Conservation (phyloP, 2,329 filamentous ascomycete genomes). For the Orbilia brochopaga region DNA sequence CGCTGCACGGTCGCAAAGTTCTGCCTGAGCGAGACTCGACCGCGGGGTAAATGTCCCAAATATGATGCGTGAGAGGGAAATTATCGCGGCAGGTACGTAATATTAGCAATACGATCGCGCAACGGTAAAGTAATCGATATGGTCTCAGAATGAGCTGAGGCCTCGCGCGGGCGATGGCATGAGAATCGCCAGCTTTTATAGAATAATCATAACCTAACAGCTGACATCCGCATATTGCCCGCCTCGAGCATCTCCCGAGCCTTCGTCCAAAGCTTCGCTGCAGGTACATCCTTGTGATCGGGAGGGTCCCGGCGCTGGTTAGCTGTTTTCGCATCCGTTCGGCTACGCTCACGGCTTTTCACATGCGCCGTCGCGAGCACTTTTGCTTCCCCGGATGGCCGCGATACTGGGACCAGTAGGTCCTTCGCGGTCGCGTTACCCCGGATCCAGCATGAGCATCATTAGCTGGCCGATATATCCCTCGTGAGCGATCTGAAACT, state of each 20-base stretch:
- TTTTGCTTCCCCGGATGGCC: neutral
- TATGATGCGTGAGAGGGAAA: neutral
- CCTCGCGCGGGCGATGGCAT: slow-evolving; percentile 35
- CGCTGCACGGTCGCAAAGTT: too few relatives aligned
- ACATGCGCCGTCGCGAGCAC: slow-evolving; percentile 26
- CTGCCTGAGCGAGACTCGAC: too few relatives aligned
- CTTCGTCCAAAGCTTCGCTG: slow-evolving; percentile 8
- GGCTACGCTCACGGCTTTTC: slow-evolving; percentile 42
- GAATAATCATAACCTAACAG: neutral
- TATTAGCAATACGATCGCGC: slow-evolving; percentile 18
- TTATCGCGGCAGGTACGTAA: neutral
- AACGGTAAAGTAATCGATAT: slow-evolving; percentile 9
- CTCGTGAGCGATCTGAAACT: too few relatives aligned
- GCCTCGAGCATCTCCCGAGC: neutral
- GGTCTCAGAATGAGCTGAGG: slow-evolving; percentile 37
- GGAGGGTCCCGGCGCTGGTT: slow-evolving; percentile 20
- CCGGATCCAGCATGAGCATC: slow-evolving; percentile 1
- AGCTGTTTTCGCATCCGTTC: slow-evolving; percentile 11
- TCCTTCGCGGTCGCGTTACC: neutral
- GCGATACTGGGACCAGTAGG: neutral
- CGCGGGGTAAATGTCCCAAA: too few relatives aligned
- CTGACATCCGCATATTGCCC: neutral
- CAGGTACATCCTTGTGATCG: slow-evolving; percentile 40
- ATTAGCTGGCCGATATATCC: too few relatives aligned
- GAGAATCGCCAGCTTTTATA: slow-evolving; percentile 49